Conservation (phyloP, 2,329 filamentous ascomycete genomes). For the Bipolaris zeicola region DNA sequence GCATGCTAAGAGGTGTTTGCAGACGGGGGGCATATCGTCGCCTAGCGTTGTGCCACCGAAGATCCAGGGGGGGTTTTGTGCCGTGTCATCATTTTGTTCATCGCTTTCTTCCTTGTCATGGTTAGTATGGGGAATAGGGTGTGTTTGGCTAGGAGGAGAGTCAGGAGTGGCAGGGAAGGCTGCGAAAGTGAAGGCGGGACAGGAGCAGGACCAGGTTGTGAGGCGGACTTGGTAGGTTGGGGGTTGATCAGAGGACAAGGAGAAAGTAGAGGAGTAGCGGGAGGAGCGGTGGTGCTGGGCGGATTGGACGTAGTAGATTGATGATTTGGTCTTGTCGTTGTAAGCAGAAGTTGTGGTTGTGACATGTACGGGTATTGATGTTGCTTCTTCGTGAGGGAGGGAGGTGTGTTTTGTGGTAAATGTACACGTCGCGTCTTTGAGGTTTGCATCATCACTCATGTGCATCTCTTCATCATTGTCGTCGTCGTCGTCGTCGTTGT, state of each 20-base stretch:
- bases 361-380: neutral
- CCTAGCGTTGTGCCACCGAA: constrained; percentile 54
- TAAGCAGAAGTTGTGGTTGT: neutral
- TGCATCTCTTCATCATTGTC: neutral
- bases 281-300: constrained; percentile 51
- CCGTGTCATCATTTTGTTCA: neutral
- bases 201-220: constrained; percentile 84
- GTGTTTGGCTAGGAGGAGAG: neutral
- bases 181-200: constrained; percentile 79
- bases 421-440: neutral
- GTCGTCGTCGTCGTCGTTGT: neutral
- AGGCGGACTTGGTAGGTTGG: constrained; percentile 72
- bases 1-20: constrained; percentile 90
- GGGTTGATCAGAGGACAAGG: constrained; percentile 32
- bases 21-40: constrained; percentile 63
- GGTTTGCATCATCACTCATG: neutral
- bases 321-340: neutral
- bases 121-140: neutral
- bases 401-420: neutral
- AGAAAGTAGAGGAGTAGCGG: constrained; percentile 31
- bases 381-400: neutral
- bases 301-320: constrained; percentile 68
- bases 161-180: constrained; percentile 59
- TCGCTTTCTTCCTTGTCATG: neutral
- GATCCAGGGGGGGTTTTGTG: constrained; percentile 11